phyloP scores from a whole-genome alignment of 1,139 yeast species.

The Pneumocystis canis region DNA sequence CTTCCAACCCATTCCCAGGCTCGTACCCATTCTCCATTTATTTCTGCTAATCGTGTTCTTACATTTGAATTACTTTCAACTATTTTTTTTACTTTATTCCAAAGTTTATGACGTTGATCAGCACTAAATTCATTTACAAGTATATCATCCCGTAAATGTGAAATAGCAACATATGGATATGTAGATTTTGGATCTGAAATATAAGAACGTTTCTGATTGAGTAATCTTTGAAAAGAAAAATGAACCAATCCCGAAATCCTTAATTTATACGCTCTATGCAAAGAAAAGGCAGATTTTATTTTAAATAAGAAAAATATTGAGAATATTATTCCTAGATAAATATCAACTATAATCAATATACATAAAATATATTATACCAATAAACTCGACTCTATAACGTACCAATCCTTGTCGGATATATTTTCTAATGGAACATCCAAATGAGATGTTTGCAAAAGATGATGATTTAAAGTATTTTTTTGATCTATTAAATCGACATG shows the following conservation, averaged over 20 bases:
- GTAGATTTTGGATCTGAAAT: slow-evolving; percentile 1
- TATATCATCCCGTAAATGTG: slow-evolving; percentile 62
- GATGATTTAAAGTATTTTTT: slow-evolving; percentile 21
- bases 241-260: not conserved
- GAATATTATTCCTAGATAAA: not conserved
- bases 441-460: slow-evolving; percentile 25
- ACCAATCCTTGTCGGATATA: slow-evolving; percentile 21
- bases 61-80: slow-evolving; percentile 59
- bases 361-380: slow-evolving; percentile 8
- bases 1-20: slow-evolving; percentile 70
- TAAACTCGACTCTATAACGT: slow-evolving; percentile 22
- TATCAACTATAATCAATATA: not conserved
- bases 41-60: slow-evolving; percentile 45
- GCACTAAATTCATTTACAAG: slow-evolving; percentile 32
- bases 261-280: not conserved
- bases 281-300: not conserved
- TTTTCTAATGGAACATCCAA: slow-evolving; percentile 22
- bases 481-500: not conserved
- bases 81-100: slow-evolving; percentile 45
- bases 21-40: slow-evolving; percentile 73
- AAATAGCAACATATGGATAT: slow-evolving; percentile 23
- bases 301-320: slow-evolving; percentile 2
- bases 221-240: not conserved
- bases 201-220: not conserved
- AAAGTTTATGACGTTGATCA: slow-evolving; percentile 37